Evolutionary conservation across 371 early-diverging fungal species (phyloP).

Genomic region (Actinomucor elegans): DNA sequence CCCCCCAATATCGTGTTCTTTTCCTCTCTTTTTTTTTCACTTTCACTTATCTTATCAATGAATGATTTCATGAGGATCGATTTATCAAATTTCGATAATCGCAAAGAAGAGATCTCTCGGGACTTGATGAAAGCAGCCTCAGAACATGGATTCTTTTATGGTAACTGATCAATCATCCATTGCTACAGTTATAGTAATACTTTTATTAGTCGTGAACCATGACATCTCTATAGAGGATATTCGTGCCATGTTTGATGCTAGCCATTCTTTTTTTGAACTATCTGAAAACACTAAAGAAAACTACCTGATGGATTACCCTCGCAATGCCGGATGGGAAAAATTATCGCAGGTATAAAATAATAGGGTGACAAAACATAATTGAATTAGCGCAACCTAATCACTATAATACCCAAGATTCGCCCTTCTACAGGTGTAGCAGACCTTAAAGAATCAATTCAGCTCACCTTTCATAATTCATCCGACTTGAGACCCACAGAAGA

Average conservation of each 20-base stretch:
- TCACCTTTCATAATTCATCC: slow-evolving; percentile 15
- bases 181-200: too few species aligned
- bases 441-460: slow-evolving; percentile 20
- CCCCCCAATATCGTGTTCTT: not conserved
- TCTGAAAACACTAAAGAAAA: slow-evolving; percentile 21
- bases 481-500: slow-evolving; percentile 17
- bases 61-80: slow-evolving; percentile 21
- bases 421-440: slow-evolving; percentile 18
- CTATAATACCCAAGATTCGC: slow-evolving; percentile 4
- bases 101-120: slow-evolving; percentile 15
- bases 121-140: slow-evolving; percentile 24
- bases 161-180: too few species aligned
- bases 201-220: slow-evolving; percentile 19
- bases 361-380: not conserved
- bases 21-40: not conserved
- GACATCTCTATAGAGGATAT: slow-evolving; percentile 10
- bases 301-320: slow-evolving; percentile 16
- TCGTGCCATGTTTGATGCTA: slow-evolving; percentile 17
- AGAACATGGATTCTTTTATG: slow-evolving; percentile 30
- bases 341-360: slow-evolving; percentile 14
- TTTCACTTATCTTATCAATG: not conserved
- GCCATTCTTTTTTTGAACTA: slow-evolving; percentile 18
- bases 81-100: slow-evolving; percentile 26
- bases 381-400: not conserved
- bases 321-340: slow-evolving; percentile 29